Base-by-base conservation (phyloP, 2,329 filamentous ascomycete genomes). In the Calonectria pauciramosa region DNA sequence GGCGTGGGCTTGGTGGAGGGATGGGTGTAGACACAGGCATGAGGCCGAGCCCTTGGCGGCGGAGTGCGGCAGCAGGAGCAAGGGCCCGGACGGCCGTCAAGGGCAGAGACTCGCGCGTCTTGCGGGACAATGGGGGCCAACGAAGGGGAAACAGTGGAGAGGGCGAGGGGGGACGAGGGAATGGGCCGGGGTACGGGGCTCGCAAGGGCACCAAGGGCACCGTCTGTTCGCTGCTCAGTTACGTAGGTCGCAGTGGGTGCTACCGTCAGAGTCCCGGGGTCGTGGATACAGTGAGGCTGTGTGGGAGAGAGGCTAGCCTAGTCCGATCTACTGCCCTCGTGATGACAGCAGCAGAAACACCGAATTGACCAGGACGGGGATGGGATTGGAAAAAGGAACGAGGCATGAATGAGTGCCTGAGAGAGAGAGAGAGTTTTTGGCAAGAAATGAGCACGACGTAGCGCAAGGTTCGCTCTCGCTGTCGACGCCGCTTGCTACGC, bases 31-130 rank as follows among this genome's bases (percentile, higher is more conserved):
- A 69, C 60, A 67, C 49, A 60, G 71, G 74, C 70, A 80, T 78
- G 79, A 81, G 80, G 80, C 80, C 80, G 80, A 81, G 79, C 72
- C 76, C 70, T 65, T 73, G 73, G 65, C 73, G 67, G 73, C 65
- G 65, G 73, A 56, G 68, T 63, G 44, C 38, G 68, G 72, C 60
- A 70, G 47, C 56, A 41, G 38, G 23, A 70, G 47, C 56, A 28
- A 63, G 56, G 56, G 63, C 60, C 51, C 51, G 72, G 38, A 63
- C 49, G 28, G 56, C 54, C 52, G 32, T 41, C 34, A 36, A 44
- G 38, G 38, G 36, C 30, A 56, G 44, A 23, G 51, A 26, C 59
- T 77, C 52, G 68, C 77, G 67, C 70, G 77, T 74, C 72, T 77
- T 78, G 76, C 73, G 68, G 56, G 34, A 34, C 38, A 23, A 51